These are phyloP conservation scores for Colletotrichum plurivorum DNA, from an alignment of 2,329 filamentous ascomycete genomes.

Conservation along the genomic window DNA sequence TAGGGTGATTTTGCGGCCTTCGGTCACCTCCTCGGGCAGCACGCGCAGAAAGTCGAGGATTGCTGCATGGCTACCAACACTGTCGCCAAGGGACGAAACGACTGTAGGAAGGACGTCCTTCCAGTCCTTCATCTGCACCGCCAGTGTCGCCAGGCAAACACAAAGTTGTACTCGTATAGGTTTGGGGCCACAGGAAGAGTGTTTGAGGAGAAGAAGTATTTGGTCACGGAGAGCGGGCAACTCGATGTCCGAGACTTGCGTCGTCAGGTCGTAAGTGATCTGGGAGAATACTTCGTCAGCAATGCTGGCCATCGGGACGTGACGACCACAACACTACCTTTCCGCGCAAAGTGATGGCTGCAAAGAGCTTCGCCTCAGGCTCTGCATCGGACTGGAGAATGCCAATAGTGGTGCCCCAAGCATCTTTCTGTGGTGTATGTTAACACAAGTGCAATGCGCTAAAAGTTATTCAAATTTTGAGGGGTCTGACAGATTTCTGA, in stretches of 20 bases:
- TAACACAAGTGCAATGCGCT: neutral
- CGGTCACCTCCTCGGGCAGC: slow-evolving; percentile 97
- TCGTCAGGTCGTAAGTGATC: slow-evolving; percentile 94
- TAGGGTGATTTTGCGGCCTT: slow-evolving; percentile 99
- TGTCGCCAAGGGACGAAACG: slow-evolving; percentile 82
- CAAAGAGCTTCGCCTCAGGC: slow-evolving; percentile 91
- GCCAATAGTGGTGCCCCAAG: slow-evolving; percentile 89
- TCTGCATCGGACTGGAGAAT: slow-evolving; percentile 88
- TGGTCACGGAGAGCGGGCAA: slow-evolving; percentile 86
- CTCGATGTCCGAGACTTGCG: slow-evolving; percentile 85
- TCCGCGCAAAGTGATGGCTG: slow-evolving; percentile 96
- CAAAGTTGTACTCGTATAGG: slow-evolving; percentile 92
- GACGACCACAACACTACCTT: slow-evolving; percentile 75
- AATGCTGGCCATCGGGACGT: slow-evolving; percentile 26
- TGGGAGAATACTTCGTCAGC: slow-evolving; percentile 54
- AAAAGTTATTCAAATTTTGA: slow-evolving; percentile 34
- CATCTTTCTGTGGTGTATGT: slow-evolving; percentile 76
- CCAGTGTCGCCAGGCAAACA: slow-evolving; percentile 93
- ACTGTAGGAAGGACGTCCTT: slow-evolving; percentile 91
- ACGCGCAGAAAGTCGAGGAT: slow-evolving; percentile 97
- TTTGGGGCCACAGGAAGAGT: slow-evolving; percentile 86
- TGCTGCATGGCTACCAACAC: slow-evolving; percentile 84
- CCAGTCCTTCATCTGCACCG: slow-evolving; percentile 97
- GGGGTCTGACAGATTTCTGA: slow-evolving; percentile 90
- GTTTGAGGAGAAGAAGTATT: slow-evolving; percentile 83